Base-by-base conservation (phyloP, 2,329 filamentous ascomycete species). In the Hypoxylon sp. region DNA sequence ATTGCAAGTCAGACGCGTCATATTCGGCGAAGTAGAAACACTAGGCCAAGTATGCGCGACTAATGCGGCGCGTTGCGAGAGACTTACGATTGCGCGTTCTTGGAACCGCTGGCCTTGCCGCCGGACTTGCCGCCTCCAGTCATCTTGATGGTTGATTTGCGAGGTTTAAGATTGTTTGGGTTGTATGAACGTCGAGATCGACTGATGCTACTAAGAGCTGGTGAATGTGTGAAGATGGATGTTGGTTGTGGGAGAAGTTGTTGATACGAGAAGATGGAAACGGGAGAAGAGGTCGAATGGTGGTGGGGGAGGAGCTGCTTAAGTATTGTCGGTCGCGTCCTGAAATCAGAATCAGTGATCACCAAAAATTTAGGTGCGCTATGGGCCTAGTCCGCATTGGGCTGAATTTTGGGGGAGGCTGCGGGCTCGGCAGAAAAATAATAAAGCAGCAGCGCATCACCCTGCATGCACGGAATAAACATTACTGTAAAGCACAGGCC, bases 41-140 rank as follows among this genome's bases (percentile, higher is more conserved):
- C 5, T 18, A 18, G 3, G 3, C 2, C 40, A 4, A 49, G 30
- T 20, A 22, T 30, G 22, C 51, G 14, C 20, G 2, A 38, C 6
- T 3, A 28, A 30, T 11, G 42, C 18, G 4, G 8, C 11, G 8
- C 28, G 53, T 3, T 30, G 14, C 18, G 30, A 24, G 26, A 52
- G 14, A 91, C 94, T 90, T 86, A 98, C 96, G 94, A 97, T 88
- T 98, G 96, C 79, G 96, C 92, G 88, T 92, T 97, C 93, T 99
- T 99, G 87, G 92, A 91, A 86, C 94, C 93, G 86, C 92, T 95
- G 87, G 95, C 94, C 91, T 98, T 98, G 90, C 96, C 96, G 84
- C 96, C 96, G 86, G 95, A 97, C 87, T 99, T 99, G 84, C 96
- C 96, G 84, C 95, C 95, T 89, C 95, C 95, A 93, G 96, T 97